Base-by-base conservation (phyloP, 257 asterid species). In the Salvia hispanica region DNA sequence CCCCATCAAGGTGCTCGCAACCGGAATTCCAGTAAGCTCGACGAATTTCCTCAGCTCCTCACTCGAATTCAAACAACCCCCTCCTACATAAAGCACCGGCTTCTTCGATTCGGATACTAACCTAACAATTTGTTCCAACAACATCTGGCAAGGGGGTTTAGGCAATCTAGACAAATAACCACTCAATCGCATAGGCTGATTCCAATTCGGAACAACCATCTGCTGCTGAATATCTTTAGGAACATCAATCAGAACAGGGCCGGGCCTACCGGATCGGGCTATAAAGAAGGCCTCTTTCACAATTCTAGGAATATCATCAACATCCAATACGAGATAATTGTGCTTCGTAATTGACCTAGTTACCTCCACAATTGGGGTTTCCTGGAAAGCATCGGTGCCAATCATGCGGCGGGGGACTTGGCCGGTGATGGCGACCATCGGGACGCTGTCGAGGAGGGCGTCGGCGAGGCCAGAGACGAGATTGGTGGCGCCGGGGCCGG, bases 401-500 rank as follows among this genome's bases (percentile, higher is more conserved):
- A 91, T 91, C 96, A 90, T 83, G 50, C 84, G 74, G 59, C 95
- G 82, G 4, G 97, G 95, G 18, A 89, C 96, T 64, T 89, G 97
- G 21, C 96, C 97, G 1, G 97, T 91, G 64, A 91, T 91, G 0
- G 97, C 96, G 37, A 91, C 92, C 3, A 91, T n/a, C 3, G 97
- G 97, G 0, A 86, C 77, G 33, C 92, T 88, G 59, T 88, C 97
- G 7, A 83, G 71, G 11, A 84, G 74, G 0, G 94, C 94, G 21
- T 90, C 95, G 1, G 95, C 94, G 5, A 88, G 74, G 0, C 95
- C 95, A 4, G 73, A 86, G 4, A 91, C 92, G 61, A 91, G 76
- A 73, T 91, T 91, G 16, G 97, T 88, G n/a, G 96, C 95, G 2
- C 97, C 97, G 3, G 96, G 97, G 1, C 97, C 97, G 14, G 97